Evolutionary conservation across 495 filamentous ascomycete species (phyloP), one percentile per base, ranked within the genome.

Genomic region (Aspergillus sclerotioniger): DNA sequence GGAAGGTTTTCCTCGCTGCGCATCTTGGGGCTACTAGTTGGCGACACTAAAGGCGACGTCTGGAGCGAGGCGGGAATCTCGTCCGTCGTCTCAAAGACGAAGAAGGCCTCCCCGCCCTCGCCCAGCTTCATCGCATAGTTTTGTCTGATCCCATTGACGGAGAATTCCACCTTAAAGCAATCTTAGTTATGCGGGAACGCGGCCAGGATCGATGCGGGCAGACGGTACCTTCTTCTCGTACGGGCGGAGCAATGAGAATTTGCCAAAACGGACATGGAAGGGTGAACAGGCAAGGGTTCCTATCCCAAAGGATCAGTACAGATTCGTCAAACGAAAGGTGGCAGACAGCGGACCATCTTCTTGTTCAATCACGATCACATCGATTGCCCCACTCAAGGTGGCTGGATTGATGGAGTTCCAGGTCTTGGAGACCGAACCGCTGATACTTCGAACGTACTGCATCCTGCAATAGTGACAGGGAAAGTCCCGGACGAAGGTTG

Each of bases 391-490:
- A 75, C 91, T 96, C 52, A 98, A 80, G 19, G 94, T 99, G 28
- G 94, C 92, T 35, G 95, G 94, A 72, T 99, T 99, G 79, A 99
- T 97, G 6, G 91, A 96, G 72, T 98, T 98, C 94, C 94, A 99
- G 68, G 94, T 94, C 77, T 95, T 96, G 37, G 91, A 96, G 63
- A 98, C 92, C 35, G 94, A 95, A 66, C 93, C 92, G 71, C 91
- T 92, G 64, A 97, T 85, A 74, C 91, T 96, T 53, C 94, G 84
- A 63, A 98, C 93, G 90, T 98, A 98, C 80, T 98, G 92, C 94
- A 98, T 98, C 49, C 63, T 72, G 68, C 62, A 62, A 62, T 21
- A 41, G 47, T 58, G 44, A 54, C 60, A 58, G 61, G 54, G 56
- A 62, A 56, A 51, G 54, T 60, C 63, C 66, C 61, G 32, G 52